Base-by-base conservation (phyloP, 2,329 filamentous ascomycete species). In the Dothistroma pini region DNA sequence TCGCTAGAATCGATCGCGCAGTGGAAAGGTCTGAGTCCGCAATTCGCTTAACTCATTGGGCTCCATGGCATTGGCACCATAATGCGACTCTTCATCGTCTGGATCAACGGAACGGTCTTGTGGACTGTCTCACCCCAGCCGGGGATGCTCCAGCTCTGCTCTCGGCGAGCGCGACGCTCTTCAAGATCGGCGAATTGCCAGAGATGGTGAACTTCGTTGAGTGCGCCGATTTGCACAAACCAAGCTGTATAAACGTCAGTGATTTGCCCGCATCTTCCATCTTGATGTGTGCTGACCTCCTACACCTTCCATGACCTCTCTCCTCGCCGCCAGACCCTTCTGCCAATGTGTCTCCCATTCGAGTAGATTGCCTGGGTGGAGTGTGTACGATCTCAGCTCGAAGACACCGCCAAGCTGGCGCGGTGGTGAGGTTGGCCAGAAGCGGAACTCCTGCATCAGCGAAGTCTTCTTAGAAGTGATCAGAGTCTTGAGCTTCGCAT, bases 341-440 rank as follows among this genome's bases (percentile, higher is more conserved):
- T 96, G 86, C 95, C 95, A 99, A 78, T 99, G 95, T 47, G 91
- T 96, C 83, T 99, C 95, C 95, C 95, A 99, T 78, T 99, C 95
- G 8, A 99, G 84, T 49, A 99, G 83, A 75, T 97, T 97, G 48
- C 95, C 95, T 0, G 95, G 95, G 74, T 97, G 91, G 22, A 99
- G 84, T 5, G 92, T 97, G 80, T 99, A 99, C 1, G 95, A 97
- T 56, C 95, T 90, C 35, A 99, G 84, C 80, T 99, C 95, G 74
- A 99, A 99, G 48, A 99, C 78, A 51, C 95, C 95, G 58, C 95
- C 95, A 0, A 99, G 85, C 71, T 91, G 83, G 62, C 95, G 91
- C 0, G 95, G 95, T 5, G 93, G 84, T 0, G 91, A 93, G 2
- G 95, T 99, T 1, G 95, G 95, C 95, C 95, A 99, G 84, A 99